Evolutionary conservation across 2,329 filamentous ascomycete species (phyloP), one percentile per base, ranked within the genome.

Genomic region (Fusarium bactridioides): DNA sequence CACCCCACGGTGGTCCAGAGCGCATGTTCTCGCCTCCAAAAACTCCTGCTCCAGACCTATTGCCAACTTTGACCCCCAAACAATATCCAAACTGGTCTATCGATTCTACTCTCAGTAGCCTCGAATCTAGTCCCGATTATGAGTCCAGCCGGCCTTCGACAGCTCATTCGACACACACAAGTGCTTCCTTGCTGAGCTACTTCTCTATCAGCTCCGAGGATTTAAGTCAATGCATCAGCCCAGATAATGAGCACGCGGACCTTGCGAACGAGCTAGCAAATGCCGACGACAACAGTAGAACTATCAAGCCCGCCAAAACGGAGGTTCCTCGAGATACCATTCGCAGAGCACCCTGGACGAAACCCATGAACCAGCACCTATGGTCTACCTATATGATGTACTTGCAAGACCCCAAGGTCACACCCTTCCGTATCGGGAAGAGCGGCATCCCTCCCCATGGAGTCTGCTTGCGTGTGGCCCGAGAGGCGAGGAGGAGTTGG

Each of bases 331-430:
- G 73, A 55, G 71, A 73, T 29, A 83, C 82, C 61, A 75, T 80
- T 38, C 82, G 87, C 65, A 89, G 86, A 77, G 87, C 87, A 2
- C 86, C 85, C 0, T 92, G 90, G 90, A 91, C 89, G 9, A 87
- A 87, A 68, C 85, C 88, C 23, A 91, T 92, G 89, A 89, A 85
- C 80, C 83, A 87, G 18, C 90, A 92, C 74, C 80, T 92, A 15
- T 92, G 90, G 90, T 85, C 87, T 10, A 91, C 88, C 3, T 92
- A 91, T 76, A 82, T 87, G 64, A 82, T 90, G 58, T 92, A 92
- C 74, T 82, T 92, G 44, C 88, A 91, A 77, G 90, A 92, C 73
- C 90, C 90, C 50, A 89, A 88, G 54, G 89, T 92, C 6, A 92
- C 90, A 3, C 90, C 90, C 0, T 89, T 92, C 69, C 86, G 88